These are phyloP conservation scores for Trametes cingulata DNA, from an alignment of 768 basidiomycete species.

Conservation along the genomic window DNA sequence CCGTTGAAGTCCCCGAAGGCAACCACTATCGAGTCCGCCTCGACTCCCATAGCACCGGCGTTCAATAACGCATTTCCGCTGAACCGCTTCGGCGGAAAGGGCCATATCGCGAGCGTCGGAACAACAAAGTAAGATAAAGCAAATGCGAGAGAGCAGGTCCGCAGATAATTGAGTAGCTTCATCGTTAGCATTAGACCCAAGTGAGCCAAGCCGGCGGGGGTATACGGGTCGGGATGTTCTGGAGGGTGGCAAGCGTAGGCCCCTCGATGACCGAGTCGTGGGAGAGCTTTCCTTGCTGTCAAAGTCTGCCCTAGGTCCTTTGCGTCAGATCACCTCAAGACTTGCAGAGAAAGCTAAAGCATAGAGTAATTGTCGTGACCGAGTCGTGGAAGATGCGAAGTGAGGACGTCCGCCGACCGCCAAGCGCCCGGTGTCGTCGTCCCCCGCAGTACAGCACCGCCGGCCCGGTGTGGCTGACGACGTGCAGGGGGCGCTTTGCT, in stretches of 20 bases:
- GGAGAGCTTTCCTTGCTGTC: too few relatives aligned
- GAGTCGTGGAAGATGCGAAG: too few relatives aligned
- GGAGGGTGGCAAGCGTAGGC: neutral
- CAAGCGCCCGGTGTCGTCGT: too few relatives aligned
- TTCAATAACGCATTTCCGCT: conserved; percentile 76
- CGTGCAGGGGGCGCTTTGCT: too few relatives aligned
- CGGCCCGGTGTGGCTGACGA: too few relatives aligned
- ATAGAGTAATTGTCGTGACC: too few relatives aligned
- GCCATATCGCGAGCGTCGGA: conserved; percentile 56
- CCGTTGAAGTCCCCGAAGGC: conserved; percentile 97
- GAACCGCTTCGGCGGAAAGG: conserved; percentile 86
- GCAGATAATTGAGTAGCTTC: neutral
- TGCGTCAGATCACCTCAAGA: too few relatives aligned
- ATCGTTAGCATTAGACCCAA: neutral
- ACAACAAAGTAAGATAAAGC: neutral
- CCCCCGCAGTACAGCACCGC: too few relatives aligned
- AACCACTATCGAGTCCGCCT: conserved; percentile 68
- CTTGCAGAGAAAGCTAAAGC: too few relatives aligned
- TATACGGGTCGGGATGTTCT: neutral
- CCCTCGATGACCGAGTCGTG: neutral
- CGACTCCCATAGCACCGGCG: conserved; percentile 79
- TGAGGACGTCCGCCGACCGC: too few relatives aligned
- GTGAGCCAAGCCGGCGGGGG: neutral
- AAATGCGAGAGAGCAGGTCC: neutral
- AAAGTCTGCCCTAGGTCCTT: too few relatives aligned